Conservation (phyloP, 2,329 filamentous ascomycete genomes). For the Monosporascus sp. region DNA sequence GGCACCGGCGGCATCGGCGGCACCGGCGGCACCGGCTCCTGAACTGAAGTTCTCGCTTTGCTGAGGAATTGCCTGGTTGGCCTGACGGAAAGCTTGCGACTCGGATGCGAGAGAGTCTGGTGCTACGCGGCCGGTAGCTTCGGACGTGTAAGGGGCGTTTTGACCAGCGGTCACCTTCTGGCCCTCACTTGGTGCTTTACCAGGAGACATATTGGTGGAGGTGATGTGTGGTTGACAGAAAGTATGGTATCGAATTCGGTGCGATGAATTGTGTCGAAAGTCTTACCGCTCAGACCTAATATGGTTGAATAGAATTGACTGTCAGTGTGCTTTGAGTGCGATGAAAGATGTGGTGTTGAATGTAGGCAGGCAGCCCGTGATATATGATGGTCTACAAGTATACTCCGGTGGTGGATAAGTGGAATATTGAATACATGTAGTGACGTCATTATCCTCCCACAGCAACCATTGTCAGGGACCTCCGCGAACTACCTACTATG, state of each 20-base stretch:
- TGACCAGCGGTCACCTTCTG: conserved; percentile 41
- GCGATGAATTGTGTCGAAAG: too few species aligned
- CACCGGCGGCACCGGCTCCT: conserved; percentile 18
- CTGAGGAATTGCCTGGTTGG: conserved; percentile 46
- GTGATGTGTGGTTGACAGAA: background rate
- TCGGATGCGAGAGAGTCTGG: conserved; percentile 72
- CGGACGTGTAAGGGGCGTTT: conserved; percentile 46
- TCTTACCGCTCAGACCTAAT: too few species aligned
- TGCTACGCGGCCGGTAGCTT: conserved; percentile 58
- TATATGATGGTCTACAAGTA: too few species aligned
- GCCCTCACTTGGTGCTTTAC: conserved; percentile 21
- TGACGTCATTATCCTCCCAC: too few species aligned
- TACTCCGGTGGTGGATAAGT: too few species aligned
- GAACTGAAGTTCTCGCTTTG: conserved; percentile 3
- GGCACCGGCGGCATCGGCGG: background rate
- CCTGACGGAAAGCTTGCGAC: conserved; percentile 45
- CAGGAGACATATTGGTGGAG: conserved; percentile 13
- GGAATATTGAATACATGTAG: too few species aligned
- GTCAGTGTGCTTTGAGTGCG: too few species aligned
- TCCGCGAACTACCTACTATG: too few species aligned
- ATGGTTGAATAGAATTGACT: too few species aligned
- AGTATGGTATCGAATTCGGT: background rate
- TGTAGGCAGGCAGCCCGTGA: too few species aligned
- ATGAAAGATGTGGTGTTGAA: too few species aligned
- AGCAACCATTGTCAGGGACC: too few species aligned